Evolutionary conservation across 208 protist genomes (phyloP).

Genomic region (Wallacemonas sp.): DNA sequence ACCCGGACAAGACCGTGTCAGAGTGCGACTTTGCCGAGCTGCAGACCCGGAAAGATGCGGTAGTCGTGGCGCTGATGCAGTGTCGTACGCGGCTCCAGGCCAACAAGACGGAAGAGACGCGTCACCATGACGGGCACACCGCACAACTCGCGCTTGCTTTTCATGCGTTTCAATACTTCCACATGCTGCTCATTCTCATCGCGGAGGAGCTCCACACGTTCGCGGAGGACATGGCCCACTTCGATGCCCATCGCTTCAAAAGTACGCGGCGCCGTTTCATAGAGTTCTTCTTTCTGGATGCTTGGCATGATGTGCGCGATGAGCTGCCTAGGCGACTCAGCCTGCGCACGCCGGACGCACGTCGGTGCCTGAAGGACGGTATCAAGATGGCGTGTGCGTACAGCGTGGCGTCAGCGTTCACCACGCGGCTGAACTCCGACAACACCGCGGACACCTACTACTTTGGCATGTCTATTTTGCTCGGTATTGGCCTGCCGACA

Average conservation of each 20-base stretch:
- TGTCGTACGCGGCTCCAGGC: background rate
- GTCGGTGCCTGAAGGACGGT: slow-evolving; percentile 35
- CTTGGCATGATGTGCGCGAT: slow-evolving; percentile 24
- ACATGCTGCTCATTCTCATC: slow-evolving; percentile 37
- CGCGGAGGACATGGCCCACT: slow-evolving; percentile 30
- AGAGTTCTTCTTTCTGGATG: slow-evolving; percentile 41
- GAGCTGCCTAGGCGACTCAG: slow-evolving; percentile 31
- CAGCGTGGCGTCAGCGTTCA: slow-evolving; percentile 21
- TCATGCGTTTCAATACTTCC: slow-evolving; percentile 38
- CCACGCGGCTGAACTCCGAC: slow-evolving; percentile 25
- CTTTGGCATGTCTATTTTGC: slow-evolving; percentile 43
- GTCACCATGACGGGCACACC: slow-evolving; percentile 5
- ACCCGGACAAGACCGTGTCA: slow-evolving; percentile 17
- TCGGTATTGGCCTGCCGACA: slow-evolving; percentile 37
- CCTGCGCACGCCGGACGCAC: slow-evolving; percentile 21
- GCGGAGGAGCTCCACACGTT: slow-evolving; percentile 40
- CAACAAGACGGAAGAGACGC: background rate
- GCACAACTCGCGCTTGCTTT: slow-evolving; percentile 11
- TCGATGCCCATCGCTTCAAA: slow-evolving; percentile 28
- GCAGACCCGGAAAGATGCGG: slow-evolving; percentile 21
- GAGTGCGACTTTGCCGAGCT: slow-evolving; percentile 24
- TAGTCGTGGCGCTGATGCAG: slow-evolving; percentile 15
- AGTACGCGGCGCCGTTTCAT: slow-evolving; percentile 14
- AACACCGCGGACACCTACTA: slow-evolving; percentile 27
- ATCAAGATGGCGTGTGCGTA: slow-evolving; percentile 38